Evolutionary conservation across 2,329 filamentous ascomycete genomes (phyloP).

Genomic region (Emericellopsis cladophorae): DNA sequence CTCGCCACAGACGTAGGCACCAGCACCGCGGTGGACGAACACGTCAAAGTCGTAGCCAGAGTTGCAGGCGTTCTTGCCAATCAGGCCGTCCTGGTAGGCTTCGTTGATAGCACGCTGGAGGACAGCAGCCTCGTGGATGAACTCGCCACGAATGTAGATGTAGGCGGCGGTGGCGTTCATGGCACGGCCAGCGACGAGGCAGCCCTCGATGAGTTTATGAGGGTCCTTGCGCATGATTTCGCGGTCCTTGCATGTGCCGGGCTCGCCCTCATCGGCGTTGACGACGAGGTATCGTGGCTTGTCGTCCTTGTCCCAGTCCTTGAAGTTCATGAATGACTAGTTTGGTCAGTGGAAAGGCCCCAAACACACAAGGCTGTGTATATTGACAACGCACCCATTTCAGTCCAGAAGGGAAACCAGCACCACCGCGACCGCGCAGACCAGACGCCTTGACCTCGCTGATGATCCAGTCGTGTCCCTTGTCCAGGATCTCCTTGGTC

Average conservation of each 20-base stretch:
- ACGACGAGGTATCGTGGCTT: slow-evolving; percentile 95
- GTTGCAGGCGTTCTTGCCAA: slow-evolving; percentile 96
- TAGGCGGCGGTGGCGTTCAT: slow-evolving; percentile 99
- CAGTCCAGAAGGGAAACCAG: slow-evolving; percentile 93
- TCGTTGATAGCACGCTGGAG: slow-evolving; percentile 95
- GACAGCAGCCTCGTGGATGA: slow-evolving; percentile 88
- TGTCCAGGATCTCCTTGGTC: slow-evolving; percentile 95
- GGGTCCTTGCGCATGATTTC: slow-evolving; percentile 99
- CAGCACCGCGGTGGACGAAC: slow-evolving; percentile 90
- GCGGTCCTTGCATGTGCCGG: slow-evolving; percentile 97
- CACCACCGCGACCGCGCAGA: slow-evolving; percentile 88
- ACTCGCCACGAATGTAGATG: slow-evolving; percentile 98
- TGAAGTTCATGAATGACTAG: slow-evolving; percentile 99
- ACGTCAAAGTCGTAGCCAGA: slow-evolving; percentile 98
- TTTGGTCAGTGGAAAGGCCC: slow-evolving; percentile 1
- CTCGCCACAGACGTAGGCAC: slow-evolving; percentile 95
- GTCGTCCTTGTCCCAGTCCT: slow-evolving; percentile 96
- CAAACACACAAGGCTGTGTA: not conserved
- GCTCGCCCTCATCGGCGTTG: slow-evolving; percentile 97
- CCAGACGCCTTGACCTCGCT: slow-evolving; percentile 94
- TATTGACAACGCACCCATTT: slow-evolving; percentile 73
- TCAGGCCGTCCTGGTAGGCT: slow-evolving; percentile 85
- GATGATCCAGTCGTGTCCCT: slow-evolving; percentile 99
- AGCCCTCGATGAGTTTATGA: slow-evolving; percentile 97
- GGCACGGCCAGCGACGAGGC: slow-evolving; percentile 85